phyloP scores from a whole-genome alignment of 1,284 basidiomycete genomes.

The Cystobasidiaceae sp. region DNA sequence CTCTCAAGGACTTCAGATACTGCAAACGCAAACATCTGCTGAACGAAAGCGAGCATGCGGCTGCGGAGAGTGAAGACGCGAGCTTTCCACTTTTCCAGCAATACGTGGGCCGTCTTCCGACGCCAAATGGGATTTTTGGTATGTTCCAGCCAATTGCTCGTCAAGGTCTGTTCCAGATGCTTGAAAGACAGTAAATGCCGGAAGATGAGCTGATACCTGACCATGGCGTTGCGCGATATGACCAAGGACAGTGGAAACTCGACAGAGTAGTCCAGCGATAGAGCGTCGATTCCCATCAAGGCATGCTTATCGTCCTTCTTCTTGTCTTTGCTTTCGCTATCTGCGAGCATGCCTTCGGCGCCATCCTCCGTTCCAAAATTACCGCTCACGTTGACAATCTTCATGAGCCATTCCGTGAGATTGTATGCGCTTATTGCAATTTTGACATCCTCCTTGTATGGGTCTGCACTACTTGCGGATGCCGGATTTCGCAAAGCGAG shows the following conservation, averaged over 20 bases:
- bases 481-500: constrained; percentile 66
- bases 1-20: constrained; percentile 91
- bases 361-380: constrained; percentile 57
- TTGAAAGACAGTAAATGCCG: constrained; percentile 79
- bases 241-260: constrained; percentile 91
- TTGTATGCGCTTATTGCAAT: constrained; percentile 72
- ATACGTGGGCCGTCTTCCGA: constrained; percentile 49
- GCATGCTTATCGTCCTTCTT: constrained; percentile 37
- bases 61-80: constrained; percentile 76
- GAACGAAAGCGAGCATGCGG: constrained; percentile 86
- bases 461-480: constrained; percentile 58
- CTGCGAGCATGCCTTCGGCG: constrained; percentile 53
- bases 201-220: constrained; percentile 82
- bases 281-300: constrained; percentile 69
- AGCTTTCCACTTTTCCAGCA: constrained; percentile 73
- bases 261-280: constrained; percentile 84
- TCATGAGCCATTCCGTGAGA: constrained; percentile 83
- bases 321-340: too few relatives aligned
- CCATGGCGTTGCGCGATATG: constrained; percentile 86
- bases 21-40: constrained; percentile 84
- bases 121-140: constrained; percentile 63
- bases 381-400: constrained; percentile 78
- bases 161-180: constrained; percentile 74
- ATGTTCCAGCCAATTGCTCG: constrained; percentile 88
- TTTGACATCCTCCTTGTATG: constrained; percentile 78